Percentiles rank a stretch among this genome's conserved stretches.
These are phyloP conservation scores for Fusarium sp. DNA, from an alignment of 2,329 filamentous ascomycete genomes.

Conservation along the genomic window DNA sequence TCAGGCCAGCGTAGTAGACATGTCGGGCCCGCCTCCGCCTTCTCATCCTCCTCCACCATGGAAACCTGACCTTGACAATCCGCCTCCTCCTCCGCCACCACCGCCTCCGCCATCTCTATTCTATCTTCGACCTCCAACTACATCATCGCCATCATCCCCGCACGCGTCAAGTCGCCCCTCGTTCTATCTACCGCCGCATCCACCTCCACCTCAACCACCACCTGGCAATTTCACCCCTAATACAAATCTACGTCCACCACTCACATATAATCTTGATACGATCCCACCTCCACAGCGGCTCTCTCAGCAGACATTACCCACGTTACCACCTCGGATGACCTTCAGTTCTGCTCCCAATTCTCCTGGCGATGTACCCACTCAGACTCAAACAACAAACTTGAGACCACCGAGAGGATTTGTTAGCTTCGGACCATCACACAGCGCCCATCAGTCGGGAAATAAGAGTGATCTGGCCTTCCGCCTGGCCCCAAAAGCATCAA, in stretches of 20 bases:
- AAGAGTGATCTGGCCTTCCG: background rate
- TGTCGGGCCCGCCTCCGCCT: constrained; percentile 34
- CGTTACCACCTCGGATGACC: constrained; percentile 5
- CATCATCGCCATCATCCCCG: constrained; percentile 4
- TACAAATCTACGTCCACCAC: constrained; percentile 23
- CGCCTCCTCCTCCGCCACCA: background rate
- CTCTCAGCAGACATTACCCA: background rate
- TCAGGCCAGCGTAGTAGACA: constrained; percentile 39
- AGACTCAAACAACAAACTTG: background rate
- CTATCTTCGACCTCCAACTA: constrained; percentile 12
- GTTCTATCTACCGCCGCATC: constrained; percentile 6
- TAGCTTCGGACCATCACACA: constrained; percentile 1
- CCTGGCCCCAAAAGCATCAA: background rate
- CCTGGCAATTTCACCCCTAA: constrained; percentile 1
- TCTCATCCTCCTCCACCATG: constrained; percentile 20
- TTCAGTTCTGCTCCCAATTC: background rate
- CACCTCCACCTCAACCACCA: constrained; percentile 27
- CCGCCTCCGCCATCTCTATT: background rate
- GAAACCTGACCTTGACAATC: constrained; percentile 2
- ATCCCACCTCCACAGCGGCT: constrained; percentile 5
- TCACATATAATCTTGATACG: constrained; percentile 2
- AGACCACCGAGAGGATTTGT: background rate
- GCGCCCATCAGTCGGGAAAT: background rate
- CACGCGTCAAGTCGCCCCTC: background rate
- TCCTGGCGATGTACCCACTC: background rate